phyloP scores from a whole-genome alignment of 139 green algal species.

The Eudorina sp. region DNA sequence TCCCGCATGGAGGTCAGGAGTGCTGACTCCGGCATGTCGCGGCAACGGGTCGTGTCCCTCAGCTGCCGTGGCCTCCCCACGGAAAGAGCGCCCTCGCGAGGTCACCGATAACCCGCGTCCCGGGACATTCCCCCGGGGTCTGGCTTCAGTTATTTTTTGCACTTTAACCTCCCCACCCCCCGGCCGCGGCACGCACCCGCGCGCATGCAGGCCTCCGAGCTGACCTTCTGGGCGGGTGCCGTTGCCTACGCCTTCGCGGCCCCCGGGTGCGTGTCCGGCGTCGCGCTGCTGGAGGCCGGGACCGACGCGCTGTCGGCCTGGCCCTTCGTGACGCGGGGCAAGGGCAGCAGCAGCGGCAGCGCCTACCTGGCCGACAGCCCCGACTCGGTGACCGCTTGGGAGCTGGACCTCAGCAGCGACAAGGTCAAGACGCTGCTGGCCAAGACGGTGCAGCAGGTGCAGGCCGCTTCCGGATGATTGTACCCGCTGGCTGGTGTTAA shows the following conservation, averaged over 20 bases:
- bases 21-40: too few species aligned
- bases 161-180: too few species aligned
- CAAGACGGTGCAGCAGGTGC: neutral
- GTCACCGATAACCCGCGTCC: too few species aligned
- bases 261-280: neutral
- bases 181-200: too few species aligned
- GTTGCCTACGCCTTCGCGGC: neutral
- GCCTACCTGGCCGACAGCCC: neutral
- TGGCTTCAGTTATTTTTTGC: too few species aligned
- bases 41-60: too few species aligned
- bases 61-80: too few species aligned
- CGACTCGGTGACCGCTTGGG: neutral
- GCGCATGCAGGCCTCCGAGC: neutral
- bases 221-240: neutral
- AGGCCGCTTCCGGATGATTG: too few species aligned
- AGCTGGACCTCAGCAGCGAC: neutral
- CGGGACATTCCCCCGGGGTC: too few species aligned
- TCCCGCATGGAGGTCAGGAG: too few species aligned
- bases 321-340: neutral
- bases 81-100: too few species aligned
- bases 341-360: too few species aligned
- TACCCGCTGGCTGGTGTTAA: neutral
- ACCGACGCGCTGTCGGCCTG: neutral
- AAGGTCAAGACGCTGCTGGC: neutral
- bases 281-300: neutral